Evolutionary conservation across 164 flowering plant species (phyloP), one percentile per base, ranked within the genome.

Genomic region (Paratinospora sagittata): DNA sequence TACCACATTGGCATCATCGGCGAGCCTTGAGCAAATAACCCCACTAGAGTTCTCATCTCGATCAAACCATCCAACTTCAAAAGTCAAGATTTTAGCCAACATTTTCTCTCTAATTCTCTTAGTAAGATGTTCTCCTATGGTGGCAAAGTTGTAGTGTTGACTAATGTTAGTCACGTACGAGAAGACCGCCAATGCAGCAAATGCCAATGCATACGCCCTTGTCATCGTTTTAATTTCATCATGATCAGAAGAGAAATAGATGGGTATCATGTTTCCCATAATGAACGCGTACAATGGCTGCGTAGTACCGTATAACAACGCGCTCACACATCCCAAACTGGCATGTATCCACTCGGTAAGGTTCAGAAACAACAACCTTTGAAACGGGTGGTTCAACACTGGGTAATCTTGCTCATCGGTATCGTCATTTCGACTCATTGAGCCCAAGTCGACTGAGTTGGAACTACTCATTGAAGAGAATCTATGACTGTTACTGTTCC

Each of bases 1-100:
- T 84, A 92, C 96, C 87, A 82, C 82, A 76, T 83, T 87, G 68
- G 95, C 97, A 78, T 90, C 98, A 66, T 85, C 84, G 70, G 89
- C 90, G 0, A 93, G 89, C 76, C 96, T 80, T 27, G 98, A 86
- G 77, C 97, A 93, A 63, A 93, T 70, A 0, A 92, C 85, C 13
- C 96, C 96, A 27, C 86, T 89, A 14, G 93, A 81, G 74, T 93
- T 91, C 77, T 86, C 86, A 47, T 88, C 90, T 63, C 77, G 83
- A 77, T 93, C 96, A 69, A 88, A 93, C 98, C 98, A 93, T 5
- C 89, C 96, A n/a, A 93, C 79, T 70, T 93, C 97, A 74, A 91
- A 93, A 1, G 96, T 93, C 13, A 93, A 79, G 11, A 91, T 82
- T 81, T 91, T 93, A 0, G 95, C 75, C 60, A 93, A 74, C 98